Percentiles rank a stretch among this genome's conserved stretches.
These are phyloP conservation scores for Taphrina deformans DNA, from an alignment of 1,139 yeast species.

Conservation along the genomic window DNA sequence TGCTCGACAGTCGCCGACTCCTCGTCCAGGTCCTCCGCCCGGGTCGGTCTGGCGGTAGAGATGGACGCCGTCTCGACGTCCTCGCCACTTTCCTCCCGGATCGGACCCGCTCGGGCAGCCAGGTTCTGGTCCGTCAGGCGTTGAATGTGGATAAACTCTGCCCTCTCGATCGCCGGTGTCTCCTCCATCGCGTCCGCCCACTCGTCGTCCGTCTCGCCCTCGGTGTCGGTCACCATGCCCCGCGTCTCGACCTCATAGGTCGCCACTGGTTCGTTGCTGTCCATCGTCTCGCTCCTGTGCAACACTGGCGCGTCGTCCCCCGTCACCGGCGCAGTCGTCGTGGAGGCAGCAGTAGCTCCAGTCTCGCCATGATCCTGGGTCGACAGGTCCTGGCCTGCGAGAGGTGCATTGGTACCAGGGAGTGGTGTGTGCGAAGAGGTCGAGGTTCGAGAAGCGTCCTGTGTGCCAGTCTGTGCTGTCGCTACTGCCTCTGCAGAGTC, in stretches of 20 bases:
- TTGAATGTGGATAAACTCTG: conserved; percentile 5
- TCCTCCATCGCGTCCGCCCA: conserved; percentile 32
- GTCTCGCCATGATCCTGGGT: neutral
- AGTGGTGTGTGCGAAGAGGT: neutral
- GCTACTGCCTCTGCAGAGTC: conserved; percentile 30
- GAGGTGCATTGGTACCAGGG: conserved; percentile 29
- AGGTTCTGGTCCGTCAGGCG: conserved; percentile 2
- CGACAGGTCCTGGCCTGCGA: conserved; percentile 16
- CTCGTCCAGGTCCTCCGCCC: neutral
- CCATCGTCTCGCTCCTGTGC: conserved; percentile 17
- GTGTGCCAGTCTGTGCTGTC: conserved; percentile 8
- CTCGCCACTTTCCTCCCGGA: conserved; percentile 4
- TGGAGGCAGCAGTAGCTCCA: neutral
- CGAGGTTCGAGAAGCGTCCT: neutral
- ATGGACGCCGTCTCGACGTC: conserved; percentile 23
- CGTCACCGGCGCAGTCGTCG: neutral
- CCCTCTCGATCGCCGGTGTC: conserved; percentile 27
- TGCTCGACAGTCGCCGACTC: neutral
- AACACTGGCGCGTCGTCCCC: neutral
- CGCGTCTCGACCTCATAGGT: conserved; percentile 20
- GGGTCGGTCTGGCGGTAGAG: conserved; percentile 20
- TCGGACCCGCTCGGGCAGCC: neutral
- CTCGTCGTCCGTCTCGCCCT: conserved; percentile 33
- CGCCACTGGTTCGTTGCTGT: conserved; percentile 17
- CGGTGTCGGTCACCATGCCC: conserved; percentile 33